Conservation (phyloP, 768 basidiomycete genomes). For the Russula olivacea region DNA sequence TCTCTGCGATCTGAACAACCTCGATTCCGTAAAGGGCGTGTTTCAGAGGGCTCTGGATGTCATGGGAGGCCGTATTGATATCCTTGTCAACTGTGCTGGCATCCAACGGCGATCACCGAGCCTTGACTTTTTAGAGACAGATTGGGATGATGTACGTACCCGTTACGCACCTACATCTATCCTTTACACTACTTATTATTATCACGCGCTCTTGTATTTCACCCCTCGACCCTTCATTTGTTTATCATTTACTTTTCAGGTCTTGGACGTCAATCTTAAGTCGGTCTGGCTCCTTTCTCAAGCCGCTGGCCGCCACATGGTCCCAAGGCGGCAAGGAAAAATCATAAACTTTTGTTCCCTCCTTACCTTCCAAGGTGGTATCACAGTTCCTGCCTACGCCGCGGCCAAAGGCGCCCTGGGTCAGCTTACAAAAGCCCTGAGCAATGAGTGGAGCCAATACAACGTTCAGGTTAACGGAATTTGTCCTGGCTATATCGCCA, state of each 20-base stretch:
- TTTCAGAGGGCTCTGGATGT: slow-evolving; percentile 43
- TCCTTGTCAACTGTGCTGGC: slow-evolving; percentile 67
- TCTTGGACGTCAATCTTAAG: slow-evolving; percentile 83
- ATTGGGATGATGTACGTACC: slow-evolving; percentile 64
- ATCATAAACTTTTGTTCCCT: slow-evolving; percentile 55
- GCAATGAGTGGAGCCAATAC: slow-evolving; percentile 88
- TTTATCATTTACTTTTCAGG: slow-evolving; percentile 39
- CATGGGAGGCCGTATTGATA: slow-evolving; percentile 50
- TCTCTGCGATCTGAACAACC: slow-evolving; percentile 51
- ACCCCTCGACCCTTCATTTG: slow-evolving; percentile 17
- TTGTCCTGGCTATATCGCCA: slow-evolving; percentile 82
- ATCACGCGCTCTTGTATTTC: slow-evolving; percentile 10
- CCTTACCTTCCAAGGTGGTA: slow-evolving; percentile 43
- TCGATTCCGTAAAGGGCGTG: slow-evolving; percentile 44
- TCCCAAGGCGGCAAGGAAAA: slow-evolving; percentile 61
- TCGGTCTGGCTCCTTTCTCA: slow-evolving; percentile 79
- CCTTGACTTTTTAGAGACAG: slow-evolving; percentile 57
- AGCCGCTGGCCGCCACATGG: slow-evolving; percentile 88
- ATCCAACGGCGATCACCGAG: slow-evolving; percentile 55
- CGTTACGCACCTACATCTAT: slow-evolving; percentile 10
- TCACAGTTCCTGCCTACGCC: slow-evolving; percentile 84
- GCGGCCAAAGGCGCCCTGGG: slow-evolving; percentile 86
- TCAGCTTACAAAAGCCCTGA: slow-evolving; percentile 81
- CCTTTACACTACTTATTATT: slow-evolving; percentile 8
- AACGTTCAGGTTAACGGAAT: slow-evolving; percentile 88